Percentiles rank a stretch among this genome's conserved stretches.
phyloP scores from a whole-genome alignment of 2,329 filamentous ascomycete genomes.

The Nemania sp. region DNA sequence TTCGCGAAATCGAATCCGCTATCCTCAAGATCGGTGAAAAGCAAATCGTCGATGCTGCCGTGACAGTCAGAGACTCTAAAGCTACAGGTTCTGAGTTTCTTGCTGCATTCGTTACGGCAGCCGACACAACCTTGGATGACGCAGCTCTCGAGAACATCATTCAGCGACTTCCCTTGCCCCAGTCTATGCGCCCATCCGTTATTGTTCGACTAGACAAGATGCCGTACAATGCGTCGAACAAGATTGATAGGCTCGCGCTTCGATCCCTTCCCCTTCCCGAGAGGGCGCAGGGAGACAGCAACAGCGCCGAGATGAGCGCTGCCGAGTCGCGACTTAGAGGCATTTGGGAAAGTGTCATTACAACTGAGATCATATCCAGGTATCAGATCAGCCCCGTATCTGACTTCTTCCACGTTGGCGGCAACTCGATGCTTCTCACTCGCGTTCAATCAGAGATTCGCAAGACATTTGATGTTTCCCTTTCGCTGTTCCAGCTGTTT shows the following conservation, averaged over 20 bases:
- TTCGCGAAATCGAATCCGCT: constrained; percentile 1
- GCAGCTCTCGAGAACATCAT: constrained; percentile 6
- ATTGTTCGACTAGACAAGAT: constrained; percentile 33
- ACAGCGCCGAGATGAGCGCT: not conserved
- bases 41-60: not conserved
- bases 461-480: not conserved
- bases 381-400: constrained; percentile 8
- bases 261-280: constrained; percentile 3
- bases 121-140: not conserved
- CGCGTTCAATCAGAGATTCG: constrained; percentile 16
- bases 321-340: not conserved
- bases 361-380: constrained; percentile 10
- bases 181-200: constrained; percentile 42
- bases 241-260: constrained; percentile 40
- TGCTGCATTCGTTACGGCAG: constrained; percentile 6
- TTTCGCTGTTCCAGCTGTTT: constrained; percentile 23
- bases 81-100: not conserved
- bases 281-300: not conserved
- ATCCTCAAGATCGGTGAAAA: not conserved
- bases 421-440: constrained; percentile 28
- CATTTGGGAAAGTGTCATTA: not conserved
- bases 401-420: constrained; percentile 32
- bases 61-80: constrained; percentile 4
- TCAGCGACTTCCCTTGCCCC: constrained; percentile 35
- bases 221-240: constrained; percentile 37